Evolutionary conservation across 1,139 yeast species (phyloP), one percentile per base, ranked within the genome.

Genomic region (Pichia sp.): DNA sequence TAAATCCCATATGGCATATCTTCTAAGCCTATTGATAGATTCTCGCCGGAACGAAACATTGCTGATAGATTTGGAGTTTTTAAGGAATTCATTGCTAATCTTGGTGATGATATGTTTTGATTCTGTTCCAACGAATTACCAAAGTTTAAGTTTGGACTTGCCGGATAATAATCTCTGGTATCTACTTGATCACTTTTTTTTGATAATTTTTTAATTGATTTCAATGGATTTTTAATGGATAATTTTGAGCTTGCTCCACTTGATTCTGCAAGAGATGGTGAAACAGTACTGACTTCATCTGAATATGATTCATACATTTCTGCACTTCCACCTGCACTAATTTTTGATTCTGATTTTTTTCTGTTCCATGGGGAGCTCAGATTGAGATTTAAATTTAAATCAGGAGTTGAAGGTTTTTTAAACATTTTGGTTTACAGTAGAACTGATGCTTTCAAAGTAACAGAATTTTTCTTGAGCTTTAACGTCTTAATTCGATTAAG

Each of bases 11-110:
- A 60, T 52, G 66, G 51, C 56, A 69, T 50, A 45, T 65, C 34
- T 55, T 60, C 49, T 60, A 77, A 38, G 52, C 75, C 61, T 6
- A 53, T 50, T 1, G 71, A 62, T 3, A 68, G 53, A 37, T 66
- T 70, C 10, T 53, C 49, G 7, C 27, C 24, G 3, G 43, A 14
- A 18, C 38, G 38, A 14, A 49, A 40, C 45, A 13, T 53, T 45
- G 2, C 29, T 14, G 43, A 37, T 6, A 48, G 18, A 18, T 35
- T 45, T 13, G 49, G 46, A 5, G 42, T 18, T 31, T 36, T 41
- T 2, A 44, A 20, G 1, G 45, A 41, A 16, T 31, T 40, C 29
- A 46, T n/a, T 11, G 35, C 25, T 10, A 21, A 6, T 31, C 22
- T 37, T 25, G 33, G 30, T 31, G 35, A 32, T 14, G 27, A 21